Conservation (phyloP, 2,329 filamentous ascomycete species). For the Fusarium mangiferae region DNA sequence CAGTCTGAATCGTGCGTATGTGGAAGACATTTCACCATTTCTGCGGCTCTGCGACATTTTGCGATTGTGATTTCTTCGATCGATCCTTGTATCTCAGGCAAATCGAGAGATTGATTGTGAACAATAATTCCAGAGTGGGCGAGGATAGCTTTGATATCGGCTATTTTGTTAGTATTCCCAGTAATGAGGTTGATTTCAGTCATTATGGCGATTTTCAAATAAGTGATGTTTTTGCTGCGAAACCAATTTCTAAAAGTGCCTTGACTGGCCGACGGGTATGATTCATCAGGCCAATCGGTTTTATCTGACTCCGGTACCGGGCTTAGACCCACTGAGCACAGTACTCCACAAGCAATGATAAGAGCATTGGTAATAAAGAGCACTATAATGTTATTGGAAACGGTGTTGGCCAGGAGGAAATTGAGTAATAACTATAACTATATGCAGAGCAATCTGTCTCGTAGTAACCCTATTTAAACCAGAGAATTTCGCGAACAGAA, state of each 20-base stretch:
- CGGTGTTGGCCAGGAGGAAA: no score
- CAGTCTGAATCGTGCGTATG: fast-evolving
- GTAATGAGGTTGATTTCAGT: background rate
- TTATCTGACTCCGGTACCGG: background rate
- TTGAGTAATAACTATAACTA: no score
- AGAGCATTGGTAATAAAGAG: background rate
- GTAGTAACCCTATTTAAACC: no score
- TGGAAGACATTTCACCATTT: background rate
- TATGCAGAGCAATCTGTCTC: no score
- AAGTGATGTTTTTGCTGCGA: background rate
- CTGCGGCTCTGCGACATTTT: background rate
- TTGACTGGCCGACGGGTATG: background rate
- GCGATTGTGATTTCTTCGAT: background rate
- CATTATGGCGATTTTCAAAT: no score
- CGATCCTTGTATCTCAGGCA: background rate
- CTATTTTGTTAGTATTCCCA: background rate
- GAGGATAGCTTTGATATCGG: background rate
- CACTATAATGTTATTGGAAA: no score
- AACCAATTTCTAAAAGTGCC: fast-evolving
- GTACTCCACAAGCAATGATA: background rate
- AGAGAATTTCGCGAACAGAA: no score
- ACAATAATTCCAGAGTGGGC: background rate
- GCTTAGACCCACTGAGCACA: background rate
- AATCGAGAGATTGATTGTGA: background rate
- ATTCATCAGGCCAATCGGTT: background rate